These are phyloP conservation scores for Coemansia sp. DNA, from an alignment of 192 early-diverging fungal species.

Conservation along the genomic window DNA sequence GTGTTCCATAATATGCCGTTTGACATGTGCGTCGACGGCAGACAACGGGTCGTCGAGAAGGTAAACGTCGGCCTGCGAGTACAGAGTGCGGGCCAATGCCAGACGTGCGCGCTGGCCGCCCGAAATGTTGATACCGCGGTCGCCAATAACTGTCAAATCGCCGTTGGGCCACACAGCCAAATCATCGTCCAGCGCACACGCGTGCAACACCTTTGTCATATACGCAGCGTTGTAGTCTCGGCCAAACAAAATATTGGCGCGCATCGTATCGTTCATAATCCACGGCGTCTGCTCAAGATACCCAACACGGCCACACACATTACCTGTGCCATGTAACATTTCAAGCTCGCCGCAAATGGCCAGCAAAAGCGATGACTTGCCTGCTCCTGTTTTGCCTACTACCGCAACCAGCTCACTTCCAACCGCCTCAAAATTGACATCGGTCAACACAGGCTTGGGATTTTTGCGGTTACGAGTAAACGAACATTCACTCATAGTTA, in stretches of 20 bases:
- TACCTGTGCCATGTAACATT: slow-evolving; percentile 34
- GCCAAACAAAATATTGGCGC: slow-evolving; percentile 81
- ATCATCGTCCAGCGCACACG: slow-evolving; percentile 65
- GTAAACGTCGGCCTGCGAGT: slow-evolving; percentile 66
- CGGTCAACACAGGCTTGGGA: slow-evolving; percentile 1
- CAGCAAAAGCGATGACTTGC: slow-evolving; percentile 64
- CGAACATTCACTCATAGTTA: slow-evolving; percentile 14
- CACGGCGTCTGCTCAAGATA: slow-evolving; percentile 27
- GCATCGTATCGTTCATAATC: slow-evolving; percentile 59
- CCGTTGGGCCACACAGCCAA: slow-evolving; percentile 61
- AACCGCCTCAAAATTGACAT: slow-evolving; percentile 7
- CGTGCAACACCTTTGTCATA: slow-evolving; percentile 63
- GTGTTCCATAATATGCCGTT: slow-evolving; percentile 63
- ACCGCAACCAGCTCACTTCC: slow-evolving; percentile 57
- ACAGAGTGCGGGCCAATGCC: slow-evolving; percentile 64
- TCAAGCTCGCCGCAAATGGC: slow-evolving; percentile 60
- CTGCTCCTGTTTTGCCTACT: slow-evolving; percentile 60
- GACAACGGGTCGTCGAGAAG: slow-evolving; percentile 72
- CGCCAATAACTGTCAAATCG: slow-evolving; percentile 71
- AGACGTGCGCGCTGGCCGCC: slow-evolving; percentile 72
- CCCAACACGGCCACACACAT: slow-evolving; percentile 20
- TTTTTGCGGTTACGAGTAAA: slow-evolving; percentile 14
- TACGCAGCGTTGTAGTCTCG: slow-evolving; percentile 55
- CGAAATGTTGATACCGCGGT: slow-evolving; percentile 69
- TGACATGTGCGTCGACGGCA: slow-evolving; percentile 67